Base-by-base conservation (phyloP, 2,329 filamentous ascomycete genomes). In the Paracorniculantispora psalliotae region DNA sequence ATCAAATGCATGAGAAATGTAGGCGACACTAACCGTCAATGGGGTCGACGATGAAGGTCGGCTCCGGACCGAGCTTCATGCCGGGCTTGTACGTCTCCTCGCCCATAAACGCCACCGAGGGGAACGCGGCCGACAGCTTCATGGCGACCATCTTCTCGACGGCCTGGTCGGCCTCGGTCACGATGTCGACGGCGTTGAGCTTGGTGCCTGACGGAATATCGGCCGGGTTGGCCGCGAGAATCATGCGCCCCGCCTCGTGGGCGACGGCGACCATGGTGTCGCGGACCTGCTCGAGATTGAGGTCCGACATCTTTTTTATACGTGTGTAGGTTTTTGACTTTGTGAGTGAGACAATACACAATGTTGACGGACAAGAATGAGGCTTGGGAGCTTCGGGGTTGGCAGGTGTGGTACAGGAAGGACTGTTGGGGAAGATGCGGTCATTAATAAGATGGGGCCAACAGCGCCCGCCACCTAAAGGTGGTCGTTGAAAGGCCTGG, bases 21-120 rank as follows among this genome's bases (percentile, higher is more conserved):
- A 13, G 8, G 23, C 15, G 26, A 17, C 9, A 30, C 54, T 49
- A 25, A 68, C 88, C 90, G 74, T 93, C 90, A 66, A 93, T 92
- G 47, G 90, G 90, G 70, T 93, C 90, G 64, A 90, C 86, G 68
- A 92, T 82, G 74, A 92, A 92, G 46, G 90, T 93, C 1, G 90
- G 89, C 17, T 80, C 80, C 30, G 79, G 71, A 0, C 84, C 87
- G 49, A 93, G 77, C 46, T 73, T 75, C 61, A 79, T 77, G 66
- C 88, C 88, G 1, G 87, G 82, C 63, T 85, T 78, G 76, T 91
- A 89, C 28, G 89, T 91, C 74, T 93, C 89, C 69, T 91, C 88
- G 69, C 88, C 88, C 71, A 91, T 84, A 72, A 91, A 90, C 63
- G 79, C 71, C 67, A 81, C 82, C 61, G 69, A 63, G 1, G 86